These are phyloP conservation scores for Psidium friedrichsthalianum DNA, from an alignment of 345 rosid species.

Conservation along the genomic window DNA sequence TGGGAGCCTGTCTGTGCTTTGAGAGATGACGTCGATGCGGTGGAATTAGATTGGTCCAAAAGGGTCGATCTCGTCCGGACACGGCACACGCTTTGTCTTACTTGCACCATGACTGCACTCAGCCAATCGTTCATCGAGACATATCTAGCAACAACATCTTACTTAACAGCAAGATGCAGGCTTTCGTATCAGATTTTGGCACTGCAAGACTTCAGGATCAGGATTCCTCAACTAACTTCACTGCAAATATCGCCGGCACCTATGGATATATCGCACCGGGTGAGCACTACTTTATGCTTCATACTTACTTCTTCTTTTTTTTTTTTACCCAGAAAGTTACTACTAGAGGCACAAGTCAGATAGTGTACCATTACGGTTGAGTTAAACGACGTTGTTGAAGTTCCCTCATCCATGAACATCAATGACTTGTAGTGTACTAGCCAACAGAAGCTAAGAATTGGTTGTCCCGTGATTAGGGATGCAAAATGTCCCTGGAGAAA, in stretches of 20 bases:
- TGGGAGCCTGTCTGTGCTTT: too few relatives aligned
- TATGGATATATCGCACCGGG: neutral
- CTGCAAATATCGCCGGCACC: neutral
- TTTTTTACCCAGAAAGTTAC: neutral
- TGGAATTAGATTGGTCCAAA: too few relatives aligned
- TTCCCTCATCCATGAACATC: neutral
- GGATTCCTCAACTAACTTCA: neutral
- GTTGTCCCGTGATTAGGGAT: too few relatives aligned
- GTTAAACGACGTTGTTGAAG: too few relatives aligned
- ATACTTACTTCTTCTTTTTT: too few relatives aligned
- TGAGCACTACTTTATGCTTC: neutral
- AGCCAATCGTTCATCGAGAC: conserved; percentile 10
- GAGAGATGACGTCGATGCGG: too few relatives aligned
- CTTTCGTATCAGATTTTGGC: conserved; percentile 12
- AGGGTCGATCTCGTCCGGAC: too few relatives aligned
- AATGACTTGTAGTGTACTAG: neutral
- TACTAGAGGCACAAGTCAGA: neutral
- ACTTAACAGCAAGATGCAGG: neutral
- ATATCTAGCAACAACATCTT: conserved; percentile 11
- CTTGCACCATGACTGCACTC: conserved; percentile 4
- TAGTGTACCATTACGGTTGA: too few relatives aligned
- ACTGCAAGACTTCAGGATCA: conserved; percentile 1
- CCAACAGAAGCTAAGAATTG: neutral
- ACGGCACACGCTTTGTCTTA: neutral
- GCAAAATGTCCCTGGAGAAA: too few relatives aligned